Percentiles rank a stretch among this genome's conserved stretches.
Conservation (phyloP, 2,329 filamentous ascomycete species). For the Colletotrichum abscissum region DNA sequence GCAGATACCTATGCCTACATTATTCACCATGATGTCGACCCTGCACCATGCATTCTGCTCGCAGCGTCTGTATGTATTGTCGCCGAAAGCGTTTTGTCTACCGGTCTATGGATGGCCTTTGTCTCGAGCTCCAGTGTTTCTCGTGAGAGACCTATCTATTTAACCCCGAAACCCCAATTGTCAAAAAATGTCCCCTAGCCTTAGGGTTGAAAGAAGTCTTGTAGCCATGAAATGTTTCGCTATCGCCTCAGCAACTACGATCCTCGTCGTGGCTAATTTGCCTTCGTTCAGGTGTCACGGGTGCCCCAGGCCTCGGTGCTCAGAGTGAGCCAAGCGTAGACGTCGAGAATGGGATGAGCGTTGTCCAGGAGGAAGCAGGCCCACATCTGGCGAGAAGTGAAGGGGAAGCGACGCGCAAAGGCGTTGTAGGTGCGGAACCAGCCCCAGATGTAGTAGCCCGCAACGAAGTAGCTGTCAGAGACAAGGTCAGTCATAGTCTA, state of each 20-base stretch:
- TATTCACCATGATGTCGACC: not conserved
- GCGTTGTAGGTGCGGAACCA: slow-evolving; percentile 7
- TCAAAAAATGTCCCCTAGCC: not conserved
- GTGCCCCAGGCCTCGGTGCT: slow-evolving; percentile 26
- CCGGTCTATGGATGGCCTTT: not conserved
- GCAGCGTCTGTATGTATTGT: not conserved
- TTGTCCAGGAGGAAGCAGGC: slow-evolving; percentile 30
- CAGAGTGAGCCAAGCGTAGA: slow-evolving; percentile 31
- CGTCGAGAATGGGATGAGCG: slow-evolving; percentile 20
- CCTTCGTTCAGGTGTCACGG: not conserved
- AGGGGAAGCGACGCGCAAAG: slow-evolving; percentile 30
- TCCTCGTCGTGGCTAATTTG: not conserved
- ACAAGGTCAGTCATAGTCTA: not conserved
- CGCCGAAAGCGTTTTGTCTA: not conserved
- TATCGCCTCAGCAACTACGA: not conserved
- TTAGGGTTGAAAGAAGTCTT: not conserved
- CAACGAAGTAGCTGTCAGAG: slow-evolving; percentile 2
- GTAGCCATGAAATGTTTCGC: not conserved
- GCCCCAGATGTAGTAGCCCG: slow-evolving; percentile 24
- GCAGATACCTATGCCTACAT: not conserved
- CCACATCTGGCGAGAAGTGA: slow-evolving; percentile 8
- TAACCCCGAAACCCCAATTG: not conserved
- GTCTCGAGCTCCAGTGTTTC: not conserved
- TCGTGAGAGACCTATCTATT: not conserved
- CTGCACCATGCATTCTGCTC: not conserved